These are phyloP conservation scores for Lentithecium fluviatile DNA, from an alignment of 495 filamentous ascomycete species.

Conservation along the genomic window DNA sequence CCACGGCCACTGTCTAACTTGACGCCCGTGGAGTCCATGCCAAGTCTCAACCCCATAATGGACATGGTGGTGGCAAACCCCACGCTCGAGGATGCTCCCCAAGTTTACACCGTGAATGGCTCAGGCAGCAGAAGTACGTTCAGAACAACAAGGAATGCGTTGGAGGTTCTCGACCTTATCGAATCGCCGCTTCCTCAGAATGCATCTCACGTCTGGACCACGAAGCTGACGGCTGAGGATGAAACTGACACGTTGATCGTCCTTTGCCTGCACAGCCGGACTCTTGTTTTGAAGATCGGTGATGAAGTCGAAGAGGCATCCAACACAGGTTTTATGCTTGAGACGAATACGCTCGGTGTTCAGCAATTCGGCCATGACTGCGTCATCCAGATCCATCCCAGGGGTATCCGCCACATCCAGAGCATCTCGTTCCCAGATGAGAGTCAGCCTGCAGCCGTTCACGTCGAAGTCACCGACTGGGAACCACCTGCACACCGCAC, in stretches of 20 bases:
- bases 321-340: conserved; percentile 85
- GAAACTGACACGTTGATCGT: conserved; percentile 79
- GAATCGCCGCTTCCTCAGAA: conserved; percentile 84
- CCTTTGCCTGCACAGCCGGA: conserved; percentile 66
- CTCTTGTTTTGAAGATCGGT: conserved; percentile 88
- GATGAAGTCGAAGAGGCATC: conserved; percentile 95
- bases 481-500: conserved; percentile 87
- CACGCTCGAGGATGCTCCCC: conserved; percentile 87
- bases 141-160: conserved; percentile 84
- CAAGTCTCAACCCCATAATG: conserved; percentile 85
- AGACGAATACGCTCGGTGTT: conserved; percentile 83
- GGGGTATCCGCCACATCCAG: conserved; percentile 86
- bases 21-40: conserved; percentile 78
- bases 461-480: conserved; percentile 79
- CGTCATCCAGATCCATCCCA: conserved; percentile 90
- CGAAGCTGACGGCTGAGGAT: conserved; percentile 78
- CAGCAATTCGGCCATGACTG: conserved; percentile 93
- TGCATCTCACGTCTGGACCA: conserved; percentile 91
- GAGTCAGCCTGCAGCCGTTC: conserved; percentile 47
- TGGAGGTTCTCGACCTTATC: conserved; percentile 91
- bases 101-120: conserved; percentile 91
- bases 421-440: conserved; percentile 45
- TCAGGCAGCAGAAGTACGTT: conserved; percentile 86
- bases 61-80: conserved; percentile 89
- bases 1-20: conserved; percentile 77